Evolutionary conservation across 306 rosid species (phyloP).

Genomic region (Hippophae tibetana): DNA sequence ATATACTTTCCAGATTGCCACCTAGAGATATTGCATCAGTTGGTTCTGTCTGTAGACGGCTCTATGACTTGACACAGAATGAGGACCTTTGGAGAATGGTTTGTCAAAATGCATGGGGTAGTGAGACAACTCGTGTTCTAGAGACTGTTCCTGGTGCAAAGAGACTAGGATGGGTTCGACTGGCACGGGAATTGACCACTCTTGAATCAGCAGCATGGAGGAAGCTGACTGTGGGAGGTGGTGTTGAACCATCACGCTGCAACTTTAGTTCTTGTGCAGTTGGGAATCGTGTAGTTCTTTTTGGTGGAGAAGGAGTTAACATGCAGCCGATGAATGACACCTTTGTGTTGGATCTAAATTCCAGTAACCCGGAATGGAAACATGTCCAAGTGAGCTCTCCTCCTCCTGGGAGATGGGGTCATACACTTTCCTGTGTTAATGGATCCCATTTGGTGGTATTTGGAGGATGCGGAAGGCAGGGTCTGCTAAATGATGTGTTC

Average conservation of each 20-base stretch:
- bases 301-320: constrained; percentile 98
- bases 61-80: constrained; percentile 70
- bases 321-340: constrained; percentile 99
- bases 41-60: constrained; percentile 70
- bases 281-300: constrained; percentile 92
- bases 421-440: constrained; percentile 92
- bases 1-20: constrained; percentile 78
- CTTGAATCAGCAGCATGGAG: constrained; percentile 99
- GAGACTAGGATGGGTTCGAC: constrained; percentile 91
- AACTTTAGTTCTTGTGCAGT: constrained; percentile 98
- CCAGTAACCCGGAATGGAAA: constrained; percentile 93
- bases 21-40: constrained; percentile 96
- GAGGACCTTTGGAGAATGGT: constrained; percentile 98
- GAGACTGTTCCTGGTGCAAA: constrained; percentile 96
- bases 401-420: constrained; percentile 99
- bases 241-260: constrained; percentile 96
- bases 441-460: constrained; percentile 92
- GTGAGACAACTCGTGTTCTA: constrained; percentile 86
- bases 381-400: constrained; percentile 98
- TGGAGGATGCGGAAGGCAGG: constrained; percentile 98
- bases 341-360: constrained; percentile 79
- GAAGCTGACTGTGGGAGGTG: constrained; percentile 86
- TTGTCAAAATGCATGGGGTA: constrained; percentile 99
- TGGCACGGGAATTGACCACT: constrained; percentile 92
- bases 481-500: constrained; percentile 95